Percentiles rank a stretch among this genome's conserved stretches.
Evolutionary conservation across 2,329 filamentous ascomycete genomes (phyloP).

Genomic region (Ascochyta viciae-villosae): DNA sequence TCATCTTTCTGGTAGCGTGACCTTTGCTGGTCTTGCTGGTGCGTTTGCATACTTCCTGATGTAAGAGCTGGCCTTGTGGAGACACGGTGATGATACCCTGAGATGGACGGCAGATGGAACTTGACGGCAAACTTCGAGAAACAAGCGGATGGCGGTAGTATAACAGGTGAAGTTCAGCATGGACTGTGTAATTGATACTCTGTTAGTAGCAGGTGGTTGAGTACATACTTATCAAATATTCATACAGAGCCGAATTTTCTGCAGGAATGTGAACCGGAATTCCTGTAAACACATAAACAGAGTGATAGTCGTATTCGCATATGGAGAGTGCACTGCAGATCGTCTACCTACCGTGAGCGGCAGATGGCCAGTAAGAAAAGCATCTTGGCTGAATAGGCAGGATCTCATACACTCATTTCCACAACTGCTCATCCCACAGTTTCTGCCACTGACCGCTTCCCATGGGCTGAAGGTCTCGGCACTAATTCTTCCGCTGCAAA

Average conservation of each 20-base stretch:
- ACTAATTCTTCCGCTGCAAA: too few species aligned
- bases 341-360: too few species aligned
- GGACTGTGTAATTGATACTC: slow-evolving; percentile 4
- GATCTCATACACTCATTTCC: too few species aligned
- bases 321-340: too few species aligned
- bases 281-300: too few species aligned
- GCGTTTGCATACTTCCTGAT: slow-evolving; percentile 42
- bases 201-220: slow-evolving; percentile 1
- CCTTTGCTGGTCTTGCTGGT: slow-evolving; percentile 38
- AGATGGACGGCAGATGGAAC: not conserved
- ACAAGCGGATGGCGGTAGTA: not conserved
- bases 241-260: not conserved
- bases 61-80: slow-evolving; percentile 21
- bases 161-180: not conserved
- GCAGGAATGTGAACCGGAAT: not conserved
- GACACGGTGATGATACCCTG: slow-evolving; percentile 23
- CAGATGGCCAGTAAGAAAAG: too few species aligned
- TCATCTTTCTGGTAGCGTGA: slow-evolving; percentile 30
- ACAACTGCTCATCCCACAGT: too few species aligned
- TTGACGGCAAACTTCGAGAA: not conserved
- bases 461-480: too few species aligned
- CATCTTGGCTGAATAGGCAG: too few species aligned
- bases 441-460: too few species aligned
- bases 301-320: too few species aligned
- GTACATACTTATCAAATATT: slow-evolving; percentile 7